Evolutionary conservation across 179 eudicot genomes (phyloP), one percentile per base, ranked within the genome.

Genomic region (Beta macrorhiza): DNA sequence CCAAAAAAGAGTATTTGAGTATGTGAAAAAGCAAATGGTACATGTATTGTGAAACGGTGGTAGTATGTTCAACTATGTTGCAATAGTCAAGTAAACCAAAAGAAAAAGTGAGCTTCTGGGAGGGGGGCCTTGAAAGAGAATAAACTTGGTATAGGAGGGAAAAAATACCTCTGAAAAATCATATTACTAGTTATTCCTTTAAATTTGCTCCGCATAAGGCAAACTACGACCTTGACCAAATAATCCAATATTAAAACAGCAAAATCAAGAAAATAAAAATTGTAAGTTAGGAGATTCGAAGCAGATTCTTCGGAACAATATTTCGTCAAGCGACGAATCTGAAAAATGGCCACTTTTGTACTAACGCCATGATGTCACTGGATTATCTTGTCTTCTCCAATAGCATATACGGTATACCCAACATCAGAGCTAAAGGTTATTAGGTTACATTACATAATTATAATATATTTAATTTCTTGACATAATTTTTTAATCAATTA

Each of bases 401-500:
- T 59, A 79, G 76, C 82, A 79, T 79, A 79, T n/a, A n/a, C n/a
- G n/a, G n/a, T n/a, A n/a, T 79, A 47, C 82, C 68, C 57, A 45
- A 20, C 20, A 42, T 25, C 4, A 37, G 14, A 25, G 25, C 9
- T 11, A 52, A 6, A n/a, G 11, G 22, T 3, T 63, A 14, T 25
- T 8, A 13, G 3, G 1, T 25, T 25, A 25, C 25, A 25, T 25
- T 25, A 42, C n/a, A 32, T 67, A 42, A 11, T 67, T 32, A 2
- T 64, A 15, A 5, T 22, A 8, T 8, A 0, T 20, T 64, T 22
- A 2, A 5, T 49, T 49, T 8, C 52, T 8, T 49, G 9, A 49
- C 0, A 3, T 49, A 2, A 32, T 32, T 32, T 32, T 32, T 32
- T 32, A 32, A 32, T 32, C 37, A 0, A 32, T 32, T 32, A 32